These are phyloP conservation scores for Striga asiatica DNA, from an alignment of 257 asterid species.

Conservation along the genomic window DNA sequence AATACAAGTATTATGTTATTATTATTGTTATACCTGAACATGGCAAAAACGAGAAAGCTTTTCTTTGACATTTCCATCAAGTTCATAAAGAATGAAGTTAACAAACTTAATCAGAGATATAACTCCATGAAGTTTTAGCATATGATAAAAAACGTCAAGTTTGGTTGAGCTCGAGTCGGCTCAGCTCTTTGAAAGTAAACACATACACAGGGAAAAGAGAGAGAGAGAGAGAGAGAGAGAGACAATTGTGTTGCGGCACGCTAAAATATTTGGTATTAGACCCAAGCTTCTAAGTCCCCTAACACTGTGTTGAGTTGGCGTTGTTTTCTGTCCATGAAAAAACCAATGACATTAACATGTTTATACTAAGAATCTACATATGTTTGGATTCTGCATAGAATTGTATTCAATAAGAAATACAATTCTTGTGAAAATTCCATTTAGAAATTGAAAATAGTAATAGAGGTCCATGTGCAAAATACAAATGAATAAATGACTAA, in stretches of 20 bases:
- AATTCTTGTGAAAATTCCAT: neutral
- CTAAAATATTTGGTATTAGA: conserved; percentile 69
- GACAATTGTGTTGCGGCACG: conserved; percentile 89
- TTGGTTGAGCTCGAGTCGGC: neutral
- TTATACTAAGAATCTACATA: too few relatives aligned
- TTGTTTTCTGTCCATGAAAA: conserved; percentile 65
- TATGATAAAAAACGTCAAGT: neutral
- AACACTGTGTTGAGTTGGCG: conserved; percentile 96
- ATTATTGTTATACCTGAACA: conserved; percentile 49
- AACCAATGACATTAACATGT: too few relatives aligned
- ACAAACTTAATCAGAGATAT: conserved; percentile 10
- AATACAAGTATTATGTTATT: neutral
- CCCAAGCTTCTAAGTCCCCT: conserved; percentile 89
- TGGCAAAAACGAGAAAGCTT: conserved; percentile 82
- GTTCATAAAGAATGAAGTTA: conserved; percentile 41
- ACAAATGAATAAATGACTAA: too few relatives aligned
- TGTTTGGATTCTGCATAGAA: conserved; percentile 54
- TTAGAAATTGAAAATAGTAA: conserved; percentile 3
- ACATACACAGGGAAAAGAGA: too few relatives aligned
- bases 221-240: conserved; percentile 15
- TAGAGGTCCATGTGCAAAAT: conserved; percentile 7
- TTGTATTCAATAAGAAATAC: conserved; percentile 13
- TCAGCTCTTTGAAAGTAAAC: neutral
- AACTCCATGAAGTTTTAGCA: neutral
- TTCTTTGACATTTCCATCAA: conserved; percentile 57